Conservation (phyloP, 2,329 filamentous ascomycete genomes). For the Sporothrix pseudoabietina region DNA sequence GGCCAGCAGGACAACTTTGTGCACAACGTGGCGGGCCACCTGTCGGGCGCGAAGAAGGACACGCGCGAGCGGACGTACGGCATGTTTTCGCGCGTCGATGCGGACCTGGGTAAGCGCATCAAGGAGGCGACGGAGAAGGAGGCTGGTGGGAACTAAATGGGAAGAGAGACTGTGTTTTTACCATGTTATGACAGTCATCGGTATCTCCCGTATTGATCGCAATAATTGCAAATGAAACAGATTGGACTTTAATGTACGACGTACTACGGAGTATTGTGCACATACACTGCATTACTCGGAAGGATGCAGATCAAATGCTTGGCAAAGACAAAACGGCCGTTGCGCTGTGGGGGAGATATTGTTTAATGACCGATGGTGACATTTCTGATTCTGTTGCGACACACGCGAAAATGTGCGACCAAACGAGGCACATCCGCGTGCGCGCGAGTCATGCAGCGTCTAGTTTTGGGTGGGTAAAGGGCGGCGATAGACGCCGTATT, state of each 20-base stretch:
- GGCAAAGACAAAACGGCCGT: neutral
- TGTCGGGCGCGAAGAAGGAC: slow-evolving; percentile 55
- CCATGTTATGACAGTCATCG: neutral
- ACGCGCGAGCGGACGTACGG: slow-evolving; percentile 61
- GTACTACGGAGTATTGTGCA: too few species aligned
- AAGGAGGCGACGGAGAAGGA: slow-evolving; percentile 55
- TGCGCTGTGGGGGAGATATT: neutral
- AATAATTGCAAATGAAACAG: neutral
- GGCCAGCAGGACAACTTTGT: slow-evolving; percentile 66
- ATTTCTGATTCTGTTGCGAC: neutral
- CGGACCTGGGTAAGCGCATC: slow-evolving; percentile 55
- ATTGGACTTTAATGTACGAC: neutral
- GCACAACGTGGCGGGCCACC: slow-evolving; percentile 59
- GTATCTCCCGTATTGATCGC: neutral
- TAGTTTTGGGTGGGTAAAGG: neutral
- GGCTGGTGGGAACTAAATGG: slow-evolving; percentile 30
- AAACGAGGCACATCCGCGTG: neutral
- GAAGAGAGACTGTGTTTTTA: neutral
- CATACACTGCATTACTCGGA: neutral
- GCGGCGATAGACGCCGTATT: neutral
- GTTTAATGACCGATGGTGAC: neutral
- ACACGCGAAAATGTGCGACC: slow-evolving; percentile 1
- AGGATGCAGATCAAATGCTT: neutral
- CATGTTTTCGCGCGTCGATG: slow-evolving; percentile 62
- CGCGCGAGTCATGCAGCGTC: slow-evolving; percentile 9